Evolutionary conservation across 192 early-diverging fungal genomes (phyloP).

Genomic region (Coemansia interrupta): DNA sequence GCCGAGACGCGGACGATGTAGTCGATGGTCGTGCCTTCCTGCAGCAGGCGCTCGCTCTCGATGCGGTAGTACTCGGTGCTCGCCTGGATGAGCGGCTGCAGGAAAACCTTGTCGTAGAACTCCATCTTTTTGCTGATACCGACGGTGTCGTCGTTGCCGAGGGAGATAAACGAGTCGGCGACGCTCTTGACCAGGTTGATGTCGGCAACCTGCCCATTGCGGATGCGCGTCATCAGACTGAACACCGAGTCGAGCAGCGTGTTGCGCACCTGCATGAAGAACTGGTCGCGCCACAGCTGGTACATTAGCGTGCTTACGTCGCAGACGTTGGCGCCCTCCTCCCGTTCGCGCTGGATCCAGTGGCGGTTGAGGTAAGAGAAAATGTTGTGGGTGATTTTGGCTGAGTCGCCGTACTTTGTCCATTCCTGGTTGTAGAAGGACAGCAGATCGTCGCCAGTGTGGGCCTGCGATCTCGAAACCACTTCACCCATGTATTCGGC

Average conservation of each 20-base stretch:
- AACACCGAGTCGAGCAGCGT: slow-evolving; percentile 52
- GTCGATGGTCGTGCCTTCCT: slow-evolving; percentile 84
- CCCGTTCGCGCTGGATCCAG: slow-evolving; percentile 95
- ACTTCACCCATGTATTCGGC: slow-evolving; percentile 53
- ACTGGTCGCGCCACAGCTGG: slow-evolving; percentile 72
- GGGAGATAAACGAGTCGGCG: slow-evolving; percentile 85
- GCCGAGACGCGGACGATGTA: slow-evolving; percentile 90
- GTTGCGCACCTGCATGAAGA: slow-evolving; percentile 48
- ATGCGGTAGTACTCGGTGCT: slow-evolving; percentile 85
- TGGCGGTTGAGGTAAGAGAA: slow-evolving; percentile 94
- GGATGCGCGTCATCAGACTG: slow-evolving; percentile 68
- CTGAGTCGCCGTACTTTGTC: slow-evolving; percentile 83
- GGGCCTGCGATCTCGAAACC: slow-evolving; percentile 56
- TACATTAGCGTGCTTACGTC: slow-evolving; percentile 88
- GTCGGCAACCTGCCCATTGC: slow-evolving; percentile 87
- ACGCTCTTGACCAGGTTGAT: slow-evolving; percentile 80
- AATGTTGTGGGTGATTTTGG: slow-evolving; percentile 81
- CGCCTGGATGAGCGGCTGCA: slow-evolving; percentile 74
- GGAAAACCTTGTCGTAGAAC: slow-evolving; percentile 85
- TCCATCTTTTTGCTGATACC: slow-evolving; percentile 75
- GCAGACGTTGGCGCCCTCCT: slow-evolving; percentile 83
- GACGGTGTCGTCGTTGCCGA: slow-evolving; percentile 68
- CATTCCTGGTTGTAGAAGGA: slow-evolving; percentile 87
- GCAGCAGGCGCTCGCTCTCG: slow-evolving; percentile 86
- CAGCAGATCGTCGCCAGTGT: slow-evolving; percentile 77